phyloP scores from a whole-genome alignment of 768 basidiomycete genomes.

The Agaricus subrufescens region DNA sequence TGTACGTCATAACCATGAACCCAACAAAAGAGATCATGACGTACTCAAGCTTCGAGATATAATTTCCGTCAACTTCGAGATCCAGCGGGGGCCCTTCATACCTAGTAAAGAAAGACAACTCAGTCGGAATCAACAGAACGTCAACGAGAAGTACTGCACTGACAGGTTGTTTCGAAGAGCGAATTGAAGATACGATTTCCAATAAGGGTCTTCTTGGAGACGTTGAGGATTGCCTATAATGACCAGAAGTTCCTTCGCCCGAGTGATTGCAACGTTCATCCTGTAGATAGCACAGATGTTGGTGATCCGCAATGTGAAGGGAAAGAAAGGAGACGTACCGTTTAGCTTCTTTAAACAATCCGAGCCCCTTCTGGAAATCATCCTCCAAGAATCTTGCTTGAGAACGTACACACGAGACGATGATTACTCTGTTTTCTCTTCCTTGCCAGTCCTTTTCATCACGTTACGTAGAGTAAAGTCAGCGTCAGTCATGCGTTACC shows the following conservation, averaged over 20 bases:
- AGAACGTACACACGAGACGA: constrained; percentile 47
- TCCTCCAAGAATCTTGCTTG: constrained; percentile 43
- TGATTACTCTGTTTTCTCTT: constrained; percentile 44
- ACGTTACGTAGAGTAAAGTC: not conserved
- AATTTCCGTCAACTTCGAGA: constrained; percentile 43
- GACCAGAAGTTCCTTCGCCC: constrained; percentile 48
- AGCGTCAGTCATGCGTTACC: not conserved
- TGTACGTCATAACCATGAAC: not conserved
- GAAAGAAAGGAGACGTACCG: constrained; percentile 24
- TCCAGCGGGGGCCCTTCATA: constrained; percentile 39
- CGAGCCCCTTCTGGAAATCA: constrained; percentile 39
- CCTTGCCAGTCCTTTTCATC: constrained; percentile 41
- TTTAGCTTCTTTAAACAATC: constrained; percentile 42
- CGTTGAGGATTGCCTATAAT: constrained; percentile 41
- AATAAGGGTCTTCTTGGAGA: constrained; percentile 42
- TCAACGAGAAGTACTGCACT: constrained; percentile 10
- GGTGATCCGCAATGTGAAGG: not conserved
- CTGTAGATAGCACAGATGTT: constrained; percentile 17
- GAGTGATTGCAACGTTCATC: constrained; percentile 52
- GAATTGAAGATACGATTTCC: constrained; percentile 48
- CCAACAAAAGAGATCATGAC: constrained; percentile 13
- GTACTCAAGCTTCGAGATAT: constrained; percentile 43
- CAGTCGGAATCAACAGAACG: not conserved
- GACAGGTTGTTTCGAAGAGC: constrained; percentile 41
- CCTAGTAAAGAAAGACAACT: constrained; percentile 18